These are phyloP conservation scores for Collariella sp. DNA, from an alignment of 495 filamentous ascomycete genomes.

Conservation along the genomic window DNA sequence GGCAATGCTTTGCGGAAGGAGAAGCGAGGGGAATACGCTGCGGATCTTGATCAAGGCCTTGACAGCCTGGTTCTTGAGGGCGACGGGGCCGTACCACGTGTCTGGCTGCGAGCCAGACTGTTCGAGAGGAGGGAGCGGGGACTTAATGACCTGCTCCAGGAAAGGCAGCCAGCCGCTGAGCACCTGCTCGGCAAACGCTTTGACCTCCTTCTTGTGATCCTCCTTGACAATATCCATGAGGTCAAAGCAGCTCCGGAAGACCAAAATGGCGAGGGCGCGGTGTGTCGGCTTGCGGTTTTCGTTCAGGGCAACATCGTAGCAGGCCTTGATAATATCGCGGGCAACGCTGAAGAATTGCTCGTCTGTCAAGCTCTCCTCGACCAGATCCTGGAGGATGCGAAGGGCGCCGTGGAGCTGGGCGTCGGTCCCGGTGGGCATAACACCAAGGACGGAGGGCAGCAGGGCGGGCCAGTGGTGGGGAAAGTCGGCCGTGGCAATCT, in stretches of 20 bases:
- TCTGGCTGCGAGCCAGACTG: conserved; percentile 35
- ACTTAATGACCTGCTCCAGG: conserved; percentile 63
- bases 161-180: conserved; percentile 80
- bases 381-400: conserved; percentile 77
- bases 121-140: conserved; percentile 51
- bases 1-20: conserved; percentile 65
- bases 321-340: conserved; percentile 66
- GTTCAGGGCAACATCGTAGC: conserved; percentile 74
- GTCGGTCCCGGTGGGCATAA: conserved; percentile 64
- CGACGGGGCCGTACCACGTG: conserved; percentile 67
- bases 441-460: conserved; percentile 66
- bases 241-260: conserved; percentile 87
- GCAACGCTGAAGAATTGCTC: conserved; percentile 89
- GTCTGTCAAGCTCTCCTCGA: conserved; percentile 86
- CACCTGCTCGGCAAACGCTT: conserved; percentile 77
- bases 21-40: conserved; percentile 67
- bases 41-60: conserved; percentile 91
- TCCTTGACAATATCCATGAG: conserved; percentile 93
- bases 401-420: conserved; percentile 80
- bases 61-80: conserved; percentile 80
- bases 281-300: conserved; percentile 62
- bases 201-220: conserved; percentile 75
- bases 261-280: conserved; percentile 73
- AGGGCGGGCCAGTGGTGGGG: conserved; percentile 88
- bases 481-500: conserved; percentile 89